These are phyloP conservation scores for Nannizziopsis barbatae DNA, from an alignment of 2,329 filamentous ascomycete genomes.

Conservation along the genomic window DNA sequence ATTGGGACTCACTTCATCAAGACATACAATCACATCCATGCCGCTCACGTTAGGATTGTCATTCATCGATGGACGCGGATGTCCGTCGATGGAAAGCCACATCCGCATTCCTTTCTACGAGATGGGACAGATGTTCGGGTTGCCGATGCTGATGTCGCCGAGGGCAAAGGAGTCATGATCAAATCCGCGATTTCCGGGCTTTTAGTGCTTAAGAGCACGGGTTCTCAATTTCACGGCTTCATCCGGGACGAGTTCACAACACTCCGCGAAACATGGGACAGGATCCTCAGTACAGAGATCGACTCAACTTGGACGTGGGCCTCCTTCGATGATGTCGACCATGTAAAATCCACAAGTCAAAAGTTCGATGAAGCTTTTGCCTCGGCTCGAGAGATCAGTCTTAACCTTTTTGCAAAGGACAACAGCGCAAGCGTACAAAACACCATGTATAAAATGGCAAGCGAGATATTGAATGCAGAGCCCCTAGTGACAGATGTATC, in stretches of 20 bases:
- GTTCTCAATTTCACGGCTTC: conserved; percentile 91
- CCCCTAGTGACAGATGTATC: conserved; percentile 61
- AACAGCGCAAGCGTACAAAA: conserved; percentile 86
- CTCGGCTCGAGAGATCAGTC: conserved; percentile 69
- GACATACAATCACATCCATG: conserved; percentile 77
- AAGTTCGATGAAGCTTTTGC: conserved; percentile 72
- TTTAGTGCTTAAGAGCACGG: conserved; percentile 89
- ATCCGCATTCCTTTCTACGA: conserved; percentile 89
- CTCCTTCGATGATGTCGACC: conserved; percentile 52
- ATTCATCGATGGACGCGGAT: conserved; percentile 90
- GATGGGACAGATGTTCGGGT: conserved; percentile 81
- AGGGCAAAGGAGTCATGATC: conserved; percentile 60
- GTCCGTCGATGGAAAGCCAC: conserved; percentile 71
- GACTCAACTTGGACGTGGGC: conserved; percentile 81
- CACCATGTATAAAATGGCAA: conserved; percentile 98
- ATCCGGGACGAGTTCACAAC: conserved; percentile 88
- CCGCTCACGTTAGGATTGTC: conserved; percentile 67
- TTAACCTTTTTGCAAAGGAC: conserved; percentile 82
- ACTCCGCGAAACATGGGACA: conserved; percentile 81
- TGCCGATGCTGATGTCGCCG: conserved; percentile 60
- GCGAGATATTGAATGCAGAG: conserved; percentile 66
- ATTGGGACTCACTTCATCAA: conserved; percentile 81
- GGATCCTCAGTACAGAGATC: conserved; percentile 88
- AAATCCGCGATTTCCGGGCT: conserved; percentile 69
- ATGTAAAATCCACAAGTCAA: conserved; percentile 52